Conservation (phyloP, 106 monocot species). For the Alisma plantagoaquatica region DNA sequence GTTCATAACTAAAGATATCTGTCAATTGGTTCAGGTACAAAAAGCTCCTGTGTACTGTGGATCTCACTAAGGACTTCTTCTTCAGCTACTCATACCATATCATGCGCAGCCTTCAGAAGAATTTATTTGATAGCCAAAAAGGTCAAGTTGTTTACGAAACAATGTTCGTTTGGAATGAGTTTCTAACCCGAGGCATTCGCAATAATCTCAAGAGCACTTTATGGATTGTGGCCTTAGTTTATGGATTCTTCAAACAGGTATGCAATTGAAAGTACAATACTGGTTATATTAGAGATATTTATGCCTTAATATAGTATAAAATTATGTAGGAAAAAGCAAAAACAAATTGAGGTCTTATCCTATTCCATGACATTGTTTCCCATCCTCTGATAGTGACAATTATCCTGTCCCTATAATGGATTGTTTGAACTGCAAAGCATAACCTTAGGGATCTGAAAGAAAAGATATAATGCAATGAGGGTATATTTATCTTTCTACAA, state of each 20-base stretch:
- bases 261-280: background rate
- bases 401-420: too few species aligned
- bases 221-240: slow-evolving; percentile 93
- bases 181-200: slow-evolving; percentile 68
- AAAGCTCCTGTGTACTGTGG: slow-evolving; percentile 75
- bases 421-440: too few species aligned
- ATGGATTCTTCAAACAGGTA: slow-evolving; percentile 97
- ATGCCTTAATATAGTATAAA: too few species aligned
- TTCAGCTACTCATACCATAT: slow-evolving; percentile 93
- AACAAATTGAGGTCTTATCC: too few species aligned
- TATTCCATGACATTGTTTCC: too few species aligned
- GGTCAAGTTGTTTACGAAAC: slow-evolving; percentile 63
- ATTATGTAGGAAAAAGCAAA: too few species aligned
- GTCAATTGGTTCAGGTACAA: slow-evolving; percentile 62
- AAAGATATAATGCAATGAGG: too few species aligned
- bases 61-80: slow-evolving; percentile 98
- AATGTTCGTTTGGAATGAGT: slow-evolving; percentile 99
- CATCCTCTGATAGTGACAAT: too few species aligned
- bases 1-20: background rate
- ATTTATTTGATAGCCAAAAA: slow-evolving; percentile 37
- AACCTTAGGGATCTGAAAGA: too few species aligned
- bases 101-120: slow-evolving; percentile 91
- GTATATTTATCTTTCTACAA: too few species aligned
- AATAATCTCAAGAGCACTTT: slow-evolving; percentile 53
- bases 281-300: too few species aligned